Evolutionary conservation across 2,329 filamentous ascomycete species (phyloP), one percentile per base, ranked within the genome.

Genomic region (Orbilia oligospora): DNA sequence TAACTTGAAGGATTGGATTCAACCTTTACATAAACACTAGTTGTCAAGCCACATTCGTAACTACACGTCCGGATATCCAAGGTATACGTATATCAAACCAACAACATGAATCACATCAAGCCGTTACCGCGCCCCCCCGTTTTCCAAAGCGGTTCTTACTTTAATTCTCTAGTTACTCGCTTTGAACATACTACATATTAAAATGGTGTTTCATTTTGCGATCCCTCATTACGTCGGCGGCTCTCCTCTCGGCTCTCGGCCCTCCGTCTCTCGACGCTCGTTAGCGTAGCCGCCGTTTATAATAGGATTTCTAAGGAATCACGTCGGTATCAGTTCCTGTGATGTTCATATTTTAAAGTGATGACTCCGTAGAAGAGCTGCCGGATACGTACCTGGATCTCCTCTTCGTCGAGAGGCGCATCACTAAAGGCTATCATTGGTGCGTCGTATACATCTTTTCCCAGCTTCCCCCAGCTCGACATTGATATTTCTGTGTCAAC

Each of bases 231-330:
- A 58, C 36, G 38, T 56, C 27, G 61, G 69, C 69, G 69, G 69
- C 30, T 56, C 36, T 64, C 30, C n/a, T 36, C 38, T 41, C 36
- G 61, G 61, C 49, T 24, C 18, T 58, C 63, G 61, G 70, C 61
- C 16, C 30, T 65, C 70, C 70, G 70, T 61, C 38, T 67, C 20
- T 22, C 44, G 9, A 44, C 70, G 70, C 51, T 51, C 56, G 20
- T 4, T 61, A 61, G 51, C 63, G 70, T 61, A 73, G 22, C 41
- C 70, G 61, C 70, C 61, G 53, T 33, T 51, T 18, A 61, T 44
- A 51, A 9, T n/a, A 61, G 61, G 70, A 51, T 44, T 58, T 41
- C 58, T 67, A 61, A 20, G 24, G n/a, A 73, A 46, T 61, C 8
- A 6, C 22, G 56, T 61, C 36, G 44, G 56, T 27, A 44, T 44